Evolutionary conservation across 116 monocot species (phyloP).

Genomic region (Phalaenopsis hybrid): DNA sequence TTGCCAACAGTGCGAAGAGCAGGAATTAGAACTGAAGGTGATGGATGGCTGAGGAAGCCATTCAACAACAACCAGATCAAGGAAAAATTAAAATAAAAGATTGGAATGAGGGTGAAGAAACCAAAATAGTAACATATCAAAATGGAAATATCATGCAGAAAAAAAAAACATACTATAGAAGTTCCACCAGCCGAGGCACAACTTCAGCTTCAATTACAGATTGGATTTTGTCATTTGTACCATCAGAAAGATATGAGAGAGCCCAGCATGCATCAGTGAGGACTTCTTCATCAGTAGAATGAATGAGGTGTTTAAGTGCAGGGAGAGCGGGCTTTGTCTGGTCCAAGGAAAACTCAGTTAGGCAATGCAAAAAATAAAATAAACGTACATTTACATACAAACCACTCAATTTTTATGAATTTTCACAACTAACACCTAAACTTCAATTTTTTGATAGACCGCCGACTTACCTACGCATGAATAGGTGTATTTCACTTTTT

Average conservation of each 20-base stretch:
- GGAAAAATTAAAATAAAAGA: neutral
- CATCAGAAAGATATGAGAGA: constrained; percentile 54
- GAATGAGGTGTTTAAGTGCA: constrained; percentile 45
- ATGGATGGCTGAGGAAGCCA: constrained; percentile 31
- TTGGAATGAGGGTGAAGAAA: neutral
- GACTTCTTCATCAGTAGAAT: constrained; percentile 51
- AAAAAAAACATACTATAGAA: constrained; percentile 41
- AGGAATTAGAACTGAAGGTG: constrained; percentile 54
- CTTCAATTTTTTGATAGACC: too few species aligned
- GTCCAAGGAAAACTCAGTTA: constrained; percentile 4
- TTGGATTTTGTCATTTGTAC: constrained; percentile 60
- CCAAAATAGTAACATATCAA: neutral
- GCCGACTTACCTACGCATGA: too few species aligned
- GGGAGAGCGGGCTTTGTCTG: constrained; percentile 55
- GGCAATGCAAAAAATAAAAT: neutral
- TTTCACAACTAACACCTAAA: too few species aligned
- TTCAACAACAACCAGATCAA: neutral
- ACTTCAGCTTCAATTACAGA: constrained; percentile 52
- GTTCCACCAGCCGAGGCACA: constrained; percentile 54
- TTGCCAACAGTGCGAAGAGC: constrained; percentile 60
- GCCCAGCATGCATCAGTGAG: constrained; percentile 67
- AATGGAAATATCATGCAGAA: neutral
- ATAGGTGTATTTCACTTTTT: too few species aligned
- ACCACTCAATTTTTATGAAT: too few species aligned
- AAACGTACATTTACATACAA: neutral